Percentiles rank a stretch among this genome's conserved stretches.
Evolutionary conservation across 2,329 filamentous ascomycete species (phyloP).

Genomic region (Arthroderma sp.): DNA sequence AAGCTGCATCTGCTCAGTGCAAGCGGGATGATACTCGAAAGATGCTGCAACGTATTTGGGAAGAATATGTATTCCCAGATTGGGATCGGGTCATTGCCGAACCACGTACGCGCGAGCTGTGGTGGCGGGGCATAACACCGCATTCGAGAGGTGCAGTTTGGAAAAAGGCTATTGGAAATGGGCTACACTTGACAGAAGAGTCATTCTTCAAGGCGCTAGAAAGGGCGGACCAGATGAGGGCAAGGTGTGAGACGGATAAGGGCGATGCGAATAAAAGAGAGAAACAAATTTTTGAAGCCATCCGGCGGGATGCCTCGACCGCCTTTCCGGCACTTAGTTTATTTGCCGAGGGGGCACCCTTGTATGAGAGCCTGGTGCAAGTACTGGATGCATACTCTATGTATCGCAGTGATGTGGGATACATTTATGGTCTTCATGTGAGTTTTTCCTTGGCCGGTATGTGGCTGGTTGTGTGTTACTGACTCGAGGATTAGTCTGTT

Average conservation of each 20-base stretch:
- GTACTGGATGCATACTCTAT: slow-evolving; percentile 50
- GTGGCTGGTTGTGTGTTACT: too few species aligned
- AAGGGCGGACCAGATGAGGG: slow-evolving; percentile 38
- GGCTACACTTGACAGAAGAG: slow-evolving; percentile 42
- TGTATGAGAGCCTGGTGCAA: slow-evolving; percentile 43
- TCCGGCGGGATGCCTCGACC: slow-evolving; percentile 39
- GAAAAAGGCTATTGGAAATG: slow-evolving; percentile 48
- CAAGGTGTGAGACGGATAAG: slow-evolving; percentile 29
- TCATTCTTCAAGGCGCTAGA: slow-evolving; percentile 46
- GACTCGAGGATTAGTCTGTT: slow-evolving; percentile 27
- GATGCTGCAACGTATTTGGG: slow-evolving; percentile 47
- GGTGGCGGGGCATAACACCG: slow-evolving; percentile 51
- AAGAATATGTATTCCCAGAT: slow-evolving; percentile 46
- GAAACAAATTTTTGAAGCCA: slow-evolving; percentile 41
- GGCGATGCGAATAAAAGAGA: slow-evolving; percentile 31
- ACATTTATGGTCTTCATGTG: slow-evolving; percentile 45
- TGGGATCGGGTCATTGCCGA: slow-evolving; percentile 44
- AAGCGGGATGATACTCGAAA: slow-evolving; percentile 40
- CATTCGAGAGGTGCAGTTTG: slow-evolving; percentile 45
- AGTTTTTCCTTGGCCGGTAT: slow-evolving; percentile 12
- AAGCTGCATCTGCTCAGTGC: slow-evolving; percentile 34
- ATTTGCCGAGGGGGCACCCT: slow-evolving; percentile 41
- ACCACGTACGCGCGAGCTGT: slow-evolving; percentile 45
- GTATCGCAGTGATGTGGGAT: slow-evolving; percentile 51
- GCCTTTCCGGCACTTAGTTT: slow-evolving; percentile 47